Conservation (phyloP, 2,329 filamentous ascomycete genomes). For the Phialocephala sp. region DNA sequence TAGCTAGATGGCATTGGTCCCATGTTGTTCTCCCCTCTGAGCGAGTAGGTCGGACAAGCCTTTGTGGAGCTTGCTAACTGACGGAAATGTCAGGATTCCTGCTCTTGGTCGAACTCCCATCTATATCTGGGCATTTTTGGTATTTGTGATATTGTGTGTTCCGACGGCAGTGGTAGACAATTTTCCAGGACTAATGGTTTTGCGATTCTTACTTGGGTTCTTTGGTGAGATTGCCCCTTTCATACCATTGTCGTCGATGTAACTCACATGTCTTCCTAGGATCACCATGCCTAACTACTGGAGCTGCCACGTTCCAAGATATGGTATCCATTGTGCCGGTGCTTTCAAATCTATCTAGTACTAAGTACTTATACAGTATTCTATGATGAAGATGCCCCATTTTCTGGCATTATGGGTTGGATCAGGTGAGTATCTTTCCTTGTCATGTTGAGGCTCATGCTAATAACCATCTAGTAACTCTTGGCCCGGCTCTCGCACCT, state of each 20-base stretch:
- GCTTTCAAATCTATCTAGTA: constrained; percentile 34
- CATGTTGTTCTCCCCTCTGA: constrained; percentile 67
- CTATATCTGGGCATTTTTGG: constrained; percentile 68
- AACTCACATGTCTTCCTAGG: constrained; percentile 38
- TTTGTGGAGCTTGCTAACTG: background rate
- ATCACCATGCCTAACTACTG: constrained; percentile 65
- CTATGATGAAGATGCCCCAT: background rate
- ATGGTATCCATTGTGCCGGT: constrained; percentile 37
- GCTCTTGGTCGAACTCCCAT: constrained; percentile 68
- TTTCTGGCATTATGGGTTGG: background rate
- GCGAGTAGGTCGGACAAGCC: constrained; percentile 49
- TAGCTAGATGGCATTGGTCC: constrained; percentile 59
- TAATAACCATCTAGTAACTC: background rate
- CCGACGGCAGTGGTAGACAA: constrained; percentile 65
- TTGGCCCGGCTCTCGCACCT: constrained; percentile 60
- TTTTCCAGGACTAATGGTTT: constrained; percentile 64
- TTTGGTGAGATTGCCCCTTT: constrained; percentile 47
- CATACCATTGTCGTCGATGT: background rate
- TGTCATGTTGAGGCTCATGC: background rate
- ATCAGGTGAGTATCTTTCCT: background rate
- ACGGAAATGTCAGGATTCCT: constrained; percentile 62
- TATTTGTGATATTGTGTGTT: constrained; percentile 70
- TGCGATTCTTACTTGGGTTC: constrained; percentile 67
- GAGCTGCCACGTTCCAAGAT: constrained; percentile 54
- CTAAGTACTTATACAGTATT: background rate